Percentiles rank a stretch among this genome's conserved stretches.
Evolutionary conservation across 192 early-diverging fungal genomes (phyloP).

Genomic region (Backusella luteola): DNA sequence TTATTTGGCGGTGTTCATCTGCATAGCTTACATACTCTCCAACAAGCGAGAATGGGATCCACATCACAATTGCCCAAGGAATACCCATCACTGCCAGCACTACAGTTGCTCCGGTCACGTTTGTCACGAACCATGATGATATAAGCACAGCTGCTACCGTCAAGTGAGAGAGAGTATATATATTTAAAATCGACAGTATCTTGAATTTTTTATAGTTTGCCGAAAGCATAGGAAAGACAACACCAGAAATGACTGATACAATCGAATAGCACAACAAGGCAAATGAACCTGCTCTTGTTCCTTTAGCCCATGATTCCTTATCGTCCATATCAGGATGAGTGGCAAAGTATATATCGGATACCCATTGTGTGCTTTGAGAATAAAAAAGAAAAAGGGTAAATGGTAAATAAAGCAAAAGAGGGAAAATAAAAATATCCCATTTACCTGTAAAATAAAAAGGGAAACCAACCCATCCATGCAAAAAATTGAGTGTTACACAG

Average conservation of each 20-base stretch:
- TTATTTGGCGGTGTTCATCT: conserved; percentile 33
- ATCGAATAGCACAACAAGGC: conserved; percentile 80
- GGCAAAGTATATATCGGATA: conserved; percentile 51
- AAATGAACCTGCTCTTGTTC: conserved; percentile 80
- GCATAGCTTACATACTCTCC: conserved; percentile 69
- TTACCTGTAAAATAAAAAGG: conserved; percentile 90
- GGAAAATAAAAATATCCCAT: neutral
- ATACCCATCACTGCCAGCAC: conserved; percentile 76
- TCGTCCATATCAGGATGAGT: conserved; percentile 19
- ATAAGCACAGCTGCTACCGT: conserved; percentile 70
- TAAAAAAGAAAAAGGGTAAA: neutral
- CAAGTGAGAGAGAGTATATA: conserved; percentile 75
- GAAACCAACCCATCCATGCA: conserved; percentile 97
- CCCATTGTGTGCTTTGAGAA: conserved; percentile 57
- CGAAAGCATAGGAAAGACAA: conserved; percentile 54
- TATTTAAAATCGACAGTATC: conserved; percentile 40
- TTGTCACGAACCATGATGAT: conserved; percentile 59
- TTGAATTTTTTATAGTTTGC: conserved; percentile 33
- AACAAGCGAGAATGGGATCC: conserved; percentile 92
- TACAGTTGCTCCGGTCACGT: conserved; percentile 57
- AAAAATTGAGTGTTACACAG: conserved; percentile 92
- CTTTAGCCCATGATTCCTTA: conserved; percentile 39
- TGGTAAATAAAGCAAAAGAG: neutral
- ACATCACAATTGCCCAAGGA: conserved; percentile 85
- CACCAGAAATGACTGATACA: conserved; percentile 63